Evolutionary conservation across 179 eudicot genomes (phyloP).

Genomic region (Patellifolia procumbens): DNA sequence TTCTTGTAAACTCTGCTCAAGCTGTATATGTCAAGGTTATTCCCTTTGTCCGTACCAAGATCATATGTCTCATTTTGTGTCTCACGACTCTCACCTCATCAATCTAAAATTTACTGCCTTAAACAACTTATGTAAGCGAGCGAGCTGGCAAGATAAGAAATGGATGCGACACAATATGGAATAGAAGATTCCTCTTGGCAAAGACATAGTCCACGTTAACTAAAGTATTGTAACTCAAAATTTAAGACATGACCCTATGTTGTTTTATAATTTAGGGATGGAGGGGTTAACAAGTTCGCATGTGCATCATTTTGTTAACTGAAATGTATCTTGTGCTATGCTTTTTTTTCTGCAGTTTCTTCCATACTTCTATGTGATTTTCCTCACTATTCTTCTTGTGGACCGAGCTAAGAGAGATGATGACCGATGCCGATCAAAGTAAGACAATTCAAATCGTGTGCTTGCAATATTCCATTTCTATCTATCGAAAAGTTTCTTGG

Average conservation of each 20-base stretch:
- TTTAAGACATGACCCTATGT: no score
- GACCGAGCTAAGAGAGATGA: constrained; percentile 97
- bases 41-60: no score
- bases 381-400: constrained; percentile 80
- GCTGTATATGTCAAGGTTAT: background rate
- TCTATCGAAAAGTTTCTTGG: background rate
- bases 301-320: background rate
- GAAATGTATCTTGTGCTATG: background rate
- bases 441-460: constrained; percentile 35
- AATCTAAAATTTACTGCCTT: no score
- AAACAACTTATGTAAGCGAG: no score
- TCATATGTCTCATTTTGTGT: background rate
- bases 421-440: constrained; percentile 89
- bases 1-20: background rate
- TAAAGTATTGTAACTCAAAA: no score
- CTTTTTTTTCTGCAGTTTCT: constrained; percentile 61
- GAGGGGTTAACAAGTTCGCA: no score
- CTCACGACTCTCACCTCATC: background rate
- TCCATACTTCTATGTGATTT: constrained; percentile 88
- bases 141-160: no score
- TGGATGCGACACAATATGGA: no score
- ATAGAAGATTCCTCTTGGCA: no score
- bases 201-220: no score
- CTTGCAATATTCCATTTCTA: background rate
- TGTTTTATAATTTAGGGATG: no score